Evolutionary conservation across 148 eudicot genomes (phyloP), one percentile per base, ranked within the genome.

Genomic region (Camellia lanceoleosa): DNA sequence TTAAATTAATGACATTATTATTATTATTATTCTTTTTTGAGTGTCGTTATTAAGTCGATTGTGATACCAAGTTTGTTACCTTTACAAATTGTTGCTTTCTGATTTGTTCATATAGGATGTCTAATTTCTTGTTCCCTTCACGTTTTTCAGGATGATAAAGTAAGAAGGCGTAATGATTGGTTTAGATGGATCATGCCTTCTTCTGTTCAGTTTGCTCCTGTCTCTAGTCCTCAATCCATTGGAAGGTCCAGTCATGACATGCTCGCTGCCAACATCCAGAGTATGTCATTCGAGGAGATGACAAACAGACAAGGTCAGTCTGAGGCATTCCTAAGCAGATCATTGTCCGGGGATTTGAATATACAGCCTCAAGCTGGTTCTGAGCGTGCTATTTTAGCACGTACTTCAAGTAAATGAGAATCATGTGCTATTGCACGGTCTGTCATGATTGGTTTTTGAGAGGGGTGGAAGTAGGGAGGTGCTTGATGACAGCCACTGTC

Each of bases 121-220:
- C 62, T 7, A 49, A 43, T n/a, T 70, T 47, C 55, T 56, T n/a
- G 18, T 18, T 69, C 8, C 66, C 1, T 73, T 51, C 20, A 16
- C 7, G 44, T 70, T 51, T 82, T 88, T 80, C 86, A 93, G 98
- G 94, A 87, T 68, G 94, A 92, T 60, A 93, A 84, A 82, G 85
- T 93, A 78, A 83, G 98, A 83, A 86, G 68, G 82, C 89, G 91
- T 64, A 86, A 76, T 75, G 92, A 92, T 75, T 90, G 96, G 96
- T 52, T 11, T 65, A 86, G 71, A 81, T 93, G 98, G 98, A 52
- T 89, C 76, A 87, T 92, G 81, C 89, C 97, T 47, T 79, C 89
- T 49, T 58, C 88, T 77, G 82, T 77, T 55, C 90, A 85, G 71
- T n/a, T 63, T 78, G 77, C 88, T 1, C 46, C 59, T 56, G 71